Percentiles rank a stretch among this genome's conserved stretches.
These are phyloP conservation scores for Alternaria alternata DNA, from an alignment of 2,329 filamentous ascomycete species.

Conservation along the genomic window DNA sequence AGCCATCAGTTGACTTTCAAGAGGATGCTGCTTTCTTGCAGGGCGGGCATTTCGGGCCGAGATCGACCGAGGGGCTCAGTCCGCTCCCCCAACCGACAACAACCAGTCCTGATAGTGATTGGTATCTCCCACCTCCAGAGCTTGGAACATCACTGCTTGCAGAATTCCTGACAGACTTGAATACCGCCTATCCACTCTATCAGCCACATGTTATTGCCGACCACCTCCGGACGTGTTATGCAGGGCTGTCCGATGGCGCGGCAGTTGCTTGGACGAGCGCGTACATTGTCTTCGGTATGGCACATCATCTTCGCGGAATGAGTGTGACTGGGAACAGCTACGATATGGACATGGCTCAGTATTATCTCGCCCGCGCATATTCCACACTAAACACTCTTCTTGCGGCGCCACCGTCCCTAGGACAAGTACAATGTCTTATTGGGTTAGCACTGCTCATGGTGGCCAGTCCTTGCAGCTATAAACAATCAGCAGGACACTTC, in stretches of 20 bases:
- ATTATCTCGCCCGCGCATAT: slow-evolving; percentile 30
- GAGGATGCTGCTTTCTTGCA: slow-evolving; percentile 29
- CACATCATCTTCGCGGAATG: slow-evolving; percentile 35
- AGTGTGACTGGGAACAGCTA: slow-evolving; percentile 27
- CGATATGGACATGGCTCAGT: slow-evolving; percentile 33
- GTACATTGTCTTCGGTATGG: slow-evolving; percentile 37
- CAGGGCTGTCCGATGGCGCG: slow-evolving; percentile 28
- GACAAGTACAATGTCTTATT: slow-evolving; percentile 34
- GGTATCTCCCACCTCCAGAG: slow-evolving; percentile 33
- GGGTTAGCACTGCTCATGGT: slow-evolving; percentile 28
- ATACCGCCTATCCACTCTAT: slow-evolving; percentile 34
- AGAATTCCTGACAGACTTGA: slow-evolving; percentile 38
- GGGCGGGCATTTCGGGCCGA: slow-evolving; percentile 14
- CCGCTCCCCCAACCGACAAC: slow-evolving; percentile 3
- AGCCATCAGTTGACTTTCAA: slow-evolving; percentile 21
- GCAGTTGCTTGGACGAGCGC: slow-evolving; percentile 34
- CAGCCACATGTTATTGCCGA: slow-evolving; percentile 29
- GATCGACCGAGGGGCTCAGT: background rate
- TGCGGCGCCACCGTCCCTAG: slow-evolving; percentile 25
- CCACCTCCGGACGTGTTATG: slow-evolving; percentile 37
- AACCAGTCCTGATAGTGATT: slow-evolving; percentile 16
- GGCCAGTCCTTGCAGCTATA: slow-evolving; percentile 17
- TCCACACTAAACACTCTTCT: slow-evolving; percentile 24
- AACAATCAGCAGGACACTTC: slow-evolving; percentile 23
- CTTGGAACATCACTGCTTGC: slow-evolving; percentile 33